Base-by-base conservation (phyloP, 306 rosid species). In the Trichosanthes truncata region DNA sequence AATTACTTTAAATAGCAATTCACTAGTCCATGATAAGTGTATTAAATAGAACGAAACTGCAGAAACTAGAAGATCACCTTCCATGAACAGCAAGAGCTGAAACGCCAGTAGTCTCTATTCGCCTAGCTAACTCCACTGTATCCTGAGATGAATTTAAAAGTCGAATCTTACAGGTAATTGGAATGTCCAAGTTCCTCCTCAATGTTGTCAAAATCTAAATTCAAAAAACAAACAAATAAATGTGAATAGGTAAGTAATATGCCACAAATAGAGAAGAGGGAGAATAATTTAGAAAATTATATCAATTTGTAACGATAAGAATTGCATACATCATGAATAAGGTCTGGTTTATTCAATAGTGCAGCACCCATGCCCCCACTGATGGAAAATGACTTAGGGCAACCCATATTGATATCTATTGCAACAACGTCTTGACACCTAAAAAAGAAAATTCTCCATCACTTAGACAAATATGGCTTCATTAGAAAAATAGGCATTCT, bases 301-400 rank as follows among this genome's bases (percentile, higher is more conserved):
- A 49, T 57, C 72, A 79, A 33, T 55, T 35, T 10, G 35, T 74
- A 76, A 84, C 81, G 15, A 53, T 38, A 80, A 21, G 41, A 69
- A 68, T 35, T 38, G 45, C 67, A 57, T 87, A 94, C 98, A 89
- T 94, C 97, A 38, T 90, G 93, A 87, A 90, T 89, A 71, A 92
- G 91, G 78, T 94, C 96, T 29, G 98, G 96, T 67, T 92, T 94
- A 55, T 82, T 79, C 87, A 94, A 84, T 18, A 94, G 79, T 43
- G 97, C 93, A 53, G 98, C 89, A 49, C 97, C 98, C 98, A 94
- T 94, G 83, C 98, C 98, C 59, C 96, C 98, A 79, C 94, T 90
- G 81, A 92, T 61, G 82, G 98, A 94, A 86, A 94, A 94, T 76
- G 96, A 65, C 89, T 84, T 94, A 0, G 98, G 98, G 83, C 98